Base-by-base conservation (phyloP, 495 filamentous ascomycete species). In the Clohesyomyces aquaticus region DNA sequence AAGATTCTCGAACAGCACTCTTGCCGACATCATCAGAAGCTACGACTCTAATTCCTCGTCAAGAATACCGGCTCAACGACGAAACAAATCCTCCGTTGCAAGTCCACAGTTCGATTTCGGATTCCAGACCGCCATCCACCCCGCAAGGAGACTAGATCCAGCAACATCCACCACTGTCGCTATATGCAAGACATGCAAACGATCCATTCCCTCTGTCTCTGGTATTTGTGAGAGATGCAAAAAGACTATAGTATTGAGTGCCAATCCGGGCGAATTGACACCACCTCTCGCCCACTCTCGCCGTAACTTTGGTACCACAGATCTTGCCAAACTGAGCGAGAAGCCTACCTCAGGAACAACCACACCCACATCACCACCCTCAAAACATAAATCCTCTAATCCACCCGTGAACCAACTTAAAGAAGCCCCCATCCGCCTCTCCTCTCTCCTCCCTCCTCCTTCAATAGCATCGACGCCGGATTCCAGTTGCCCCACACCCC, bases 1-100 rank as follows among this genome's bases (percentile, higher is more conserved):
- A 19, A 38, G 61, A 0, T 54, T 61, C 23, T 69, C 67, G 22
- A 66, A 32, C 27, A 57, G 57, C 16, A 65, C 61, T 22, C 56
- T 69, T 2, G 25, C 62, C 8, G 61, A 69, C 18, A 59, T 69
- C 35, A 69, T 69, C n/a, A 58, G 58, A 22, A 65, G 53, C 27
- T 69, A 59, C 26, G 51, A 66, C 42, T 35, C 61, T 4, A 25
- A 51, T 35, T 1, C 60, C 0, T 63, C 65, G 9, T 59, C 65
- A 3, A 46, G 27, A 49, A 38, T 47, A 6, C 55, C 55, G 45
- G 50, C 23, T 21, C 27, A 19, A 42, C 29, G 61, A 25, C 14
- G 23, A 25, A 45, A 45, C 10, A 11, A 29, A 18, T 60, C 61
- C 12, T 14, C 35, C 27, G 32, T 51, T 21, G 23, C 46, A 9